Percentiles rank a stretch among this genome's conserved stretches.
Conservation (phyloP, 495 filamentous ascomycete genomes). For the Viridothelium virens region DNA sequence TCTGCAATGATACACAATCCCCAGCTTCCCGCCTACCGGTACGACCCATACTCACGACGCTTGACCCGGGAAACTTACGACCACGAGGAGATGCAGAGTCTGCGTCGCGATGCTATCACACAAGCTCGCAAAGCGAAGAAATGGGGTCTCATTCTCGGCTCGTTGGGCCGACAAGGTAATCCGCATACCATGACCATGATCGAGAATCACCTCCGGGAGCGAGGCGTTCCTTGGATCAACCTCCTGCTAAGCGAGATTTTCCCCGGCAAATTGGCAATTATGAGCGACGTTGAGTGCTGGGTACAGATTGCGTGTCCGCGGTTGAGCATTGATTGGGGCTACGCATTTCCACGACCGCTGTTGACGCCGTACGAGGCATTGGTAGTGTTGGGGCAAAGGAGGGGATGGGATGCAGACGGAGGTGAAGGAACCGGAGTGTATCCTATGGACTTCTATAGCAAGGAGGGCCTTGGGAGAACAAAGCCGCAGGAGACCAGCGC, state of each 20-base stretch:
- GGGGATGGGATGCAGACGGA: constrained; percentile 36
- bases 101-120: constrained; percentile 69
- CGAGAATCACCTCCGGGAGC: constrained; percentile 59
- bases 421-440: constrained; percentile 48
- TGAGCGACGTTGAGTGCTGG: constrained; percentile 92
- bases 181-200: constrained; percentile 84
- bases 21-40: constrained; percentile 78
- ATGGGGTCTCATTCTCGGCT: constrained; percentile 92
- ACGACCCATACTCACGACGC: constrained; percentile 90
- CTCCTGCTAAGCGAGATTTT: constrained; percentile 89
- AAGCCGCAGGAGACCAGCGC: constrained; percentile 32
- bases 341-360: constrained; percentile 82
- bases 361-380: constrained; percentile 93
- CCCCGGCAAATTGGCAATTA: constrained; percentile 84
- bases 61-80: constrained; percentile 84
- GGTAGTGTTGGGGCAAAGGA: constrained; percentile 67
- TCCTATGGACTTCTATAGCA: constrained; percentile 97
- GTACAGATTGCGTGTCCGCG: constrained; percentile 94
- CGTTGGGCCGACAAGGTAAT: constrained; percentile 89
- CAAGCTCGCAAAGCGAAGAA: constrained; percentile 66
- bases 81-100: constrained; percentile 77
- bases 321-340: constrained; percentile 97
- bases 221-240: constrained; percentile 70
- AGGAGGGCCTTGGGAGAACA: constrained; percentile 80
- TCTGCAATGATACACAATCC: constrained; percentile 99